Evolutionary conservation across 306 rosid species (phyloP).

Genomic region (Datisca glomerata): DNA sequence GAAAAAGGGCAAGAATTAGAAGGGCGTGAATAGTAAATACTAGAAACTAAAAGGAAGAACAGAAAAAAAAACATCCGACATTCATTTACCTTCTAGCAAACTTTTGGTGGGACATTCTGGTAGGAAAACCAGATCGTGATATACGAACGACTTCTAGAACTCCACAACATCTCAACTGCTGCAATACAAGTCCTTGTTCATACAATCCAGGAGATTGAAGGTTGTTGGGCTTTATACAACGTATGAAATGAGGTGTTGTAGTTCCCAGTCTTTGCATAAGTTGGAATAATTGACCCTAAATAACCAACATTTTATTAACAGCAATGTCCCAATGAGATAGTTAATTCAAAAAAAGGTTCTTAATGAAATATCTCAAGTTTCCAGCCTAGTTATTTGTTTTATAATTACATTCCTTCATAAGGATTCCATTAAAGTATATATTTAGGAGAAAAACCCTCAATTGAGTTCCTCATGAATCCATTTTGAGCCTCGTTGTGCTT

Average conservation of each 20-base stretch:
- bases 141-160: constrained; percentile 97
- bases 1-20: neutral
- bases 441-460: too few species aligned
- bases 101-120: constrained; percentile 89
- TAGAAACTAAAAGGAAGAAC: too few species aligned
- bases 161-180: constrained; percentile 96
- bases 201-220: constrained; percentile 84
- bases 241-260: constrained; percentile 97
- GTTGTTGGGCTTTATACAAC: constrained; percentile 97
- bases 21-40: too few species aligned
- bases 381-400: too few species aligned
- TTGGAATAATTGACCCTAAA: constrained; percentile 84
- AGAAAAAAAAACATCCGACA: constrained; percentile 4
- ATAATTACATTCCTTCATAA: too few species aligned
- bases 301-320: too few species aligned
- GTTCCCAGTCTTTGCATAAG: constrained; percentile 90
- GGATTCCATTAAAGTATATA: too few species aligned
- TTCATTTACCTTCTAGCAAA: constrained; percentile 77
- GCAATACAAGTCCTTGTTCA: constrained; percentile 93
- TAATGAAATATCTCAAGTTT: too few species aligned
- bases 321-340: too few species aligned
- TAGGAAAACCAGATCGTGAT: constrained; percentile 98
- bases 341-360: too few species aligned
- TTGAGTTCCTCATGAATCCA: too few species aligned
- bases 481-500: too few species aligned